Base-by-base conservation (phyloP, 257 asterid species). In the Nicotiana sylvestris region DNA sequence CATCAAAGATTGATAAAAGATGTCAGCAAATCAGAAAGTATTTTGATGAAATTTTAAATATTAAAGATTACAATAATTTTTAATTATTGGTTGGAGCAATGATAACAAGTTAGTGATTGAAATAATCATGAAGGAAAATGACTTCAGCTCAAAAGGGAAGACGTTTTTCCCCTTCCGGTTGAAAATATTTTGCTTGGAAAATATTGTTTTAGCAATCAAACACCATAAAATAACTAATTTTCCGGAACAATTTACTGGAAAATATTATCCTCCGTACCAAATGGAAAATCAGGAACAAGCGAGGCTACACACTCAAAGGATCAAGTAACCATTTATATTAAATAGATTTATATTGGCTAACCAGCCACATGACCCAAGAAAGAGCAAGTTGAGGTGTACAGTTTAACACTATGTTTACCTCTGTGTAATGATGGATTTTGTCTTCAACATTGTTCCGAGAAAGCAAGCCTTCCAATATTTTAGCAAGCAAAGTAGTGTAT, bases 401-500 rank as follows among this genome's bases (percentile, higher is more conserved):
- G 21, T 72, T 72, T 37, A 74, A 49, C 27, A 21, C 58, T 43
- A 70, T 11, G 72, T 13, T 80, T 94, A 94, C 98, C 98, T 91
- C 97, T 85, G 90, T 92, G 84, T 86, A 87, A 74, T 89, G 93
- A 69, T 64, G 94, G 91, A 83, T 84, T 88, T 92, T 91, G 88
- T 92, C 97, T 81, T 90, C 92, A 53, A 77, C 81, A 49, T 88
- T 90, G 82, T 85, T 90, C 90, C 83, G 88, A 81, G 94, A 90
- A 80, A 91, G 88, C 87, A 92, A 82, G 70, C 91, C 94, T 83
- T 96, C 98, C 93, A 96, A 84, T 86, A 94, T 88, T 88, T 96
- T 96, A 76, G 97, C 92, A 89, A 96, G 98, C 93, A 96, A 86
- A 43, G 98, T 93, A 62, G 99, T 91, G 87, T 94, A 93, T 53